Evolutionary conservation across 345 rosid genomes (phyloP).

Genomic region (Psidium guajava): DNA sequence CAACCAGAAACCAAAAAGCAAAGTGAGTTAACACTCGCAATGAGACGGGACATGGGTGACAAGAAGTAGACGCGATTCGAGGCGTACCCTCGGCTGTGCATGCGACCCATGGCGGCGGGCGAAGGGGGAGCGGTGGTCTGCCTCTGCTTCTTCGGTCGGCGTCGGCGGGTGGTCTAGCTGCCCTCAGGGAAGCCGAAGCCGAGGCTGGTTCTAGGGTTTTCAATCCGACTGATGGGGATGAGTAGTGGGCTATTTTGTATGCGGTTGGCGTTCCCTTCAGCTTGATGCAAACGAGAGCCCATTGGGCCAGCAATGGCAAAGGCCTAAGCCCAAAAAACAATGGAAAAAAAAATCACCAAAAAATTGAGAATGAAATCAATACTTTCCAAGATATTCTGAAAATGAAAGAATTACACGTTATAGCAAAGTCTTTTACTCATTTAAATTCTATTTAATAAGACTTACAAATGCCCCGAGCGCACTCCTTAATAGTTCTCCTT

Average conservation of each 20-base stretch:
- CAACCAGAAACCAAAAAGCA: background rate
- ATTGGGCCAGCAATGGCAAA: background rate
- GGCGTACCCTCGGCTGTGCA: constrained; percentile 70
- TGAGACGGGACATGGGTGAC: background rate
- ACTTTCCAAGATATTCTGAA: background rate
- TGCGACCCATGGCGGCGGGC: constrained; percentile 62
- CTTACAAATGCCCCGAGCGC: background rate
- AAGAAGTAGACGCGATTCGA: background rate
- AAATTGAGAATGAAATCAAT: background rate
- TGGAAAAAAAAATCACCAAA: background rate
- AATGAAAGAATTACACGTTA: background rate
- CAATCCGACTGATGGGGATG: background rate
- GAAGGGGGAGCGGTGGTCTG: background rate
- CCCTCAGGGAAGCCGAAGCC: background rate
- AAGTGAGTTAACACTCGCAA: background rate
- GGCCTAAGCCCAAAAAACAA: background rate
- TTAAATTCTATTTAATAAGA: background rate
- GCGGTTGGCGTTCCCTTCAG: background rate
- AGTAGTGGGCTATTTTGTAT: background rate
- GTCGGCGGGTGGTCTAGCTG: background rate
- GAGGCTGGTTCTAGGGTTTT: background rate
- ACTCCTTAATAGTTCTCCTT: background rate
- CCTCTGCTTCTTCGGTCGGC: background rate
- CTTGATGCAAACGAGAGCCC: background rate
- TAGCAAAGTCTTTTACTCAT: background rate